Percentiles rank a stretch among this genome's conserved stretches.
These are phyloP conservation scores for Aspergillus phoenicis DNA, from an alignment of 2,329 filamentous ascomycete genomes.

Conservation along the genomic window DNA sequence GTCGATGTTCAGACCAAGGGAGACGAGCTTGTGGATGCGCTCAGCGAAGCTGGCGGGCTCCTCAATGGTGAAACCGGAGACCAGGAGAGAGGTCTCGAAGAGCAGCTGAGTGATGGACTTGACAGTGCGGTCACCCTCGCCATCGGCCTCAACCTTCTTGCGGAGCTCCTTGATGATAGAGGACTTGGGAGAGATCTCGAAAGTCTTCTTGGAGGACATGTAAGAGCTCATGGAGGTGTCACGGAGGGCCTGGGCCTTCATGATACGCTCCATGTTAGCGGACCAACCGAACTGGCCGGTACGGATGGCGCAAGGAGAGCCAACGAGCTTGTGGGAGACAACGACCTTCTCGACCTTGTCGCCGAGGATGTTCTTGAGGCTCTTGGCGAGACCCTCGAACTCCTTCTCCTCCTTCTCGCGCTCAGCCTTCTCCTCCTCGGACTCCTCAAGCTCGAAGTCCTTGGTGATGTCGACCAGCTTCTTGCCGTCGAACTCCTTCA, in stretches of 20 bases:
- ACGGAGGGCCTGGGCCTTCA: slow-evolving; percentile 99
- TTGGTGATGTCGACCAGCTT: slow-evolving; percentile 99
- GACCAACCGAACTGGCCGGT: slow-evolving; percentile 99
- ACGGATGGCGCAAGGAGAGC: slow-evolving; percentile 95
- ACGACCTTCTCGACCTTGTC: slow-evolving; percentile 99
- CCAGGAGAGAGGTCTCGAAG: slow-evolving; percentile 97
- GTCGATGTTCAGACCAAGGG: slow-evolving; percentile 94
- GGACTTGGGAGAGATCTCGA: slow-evolving; percentile 99
- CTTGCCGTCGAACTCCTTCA: slow-evolving; percentile 99
- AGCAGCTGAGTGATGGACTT: slow-evolving; percentile 98
- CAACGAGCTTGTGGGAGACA: slow-evolving; percentile 94
- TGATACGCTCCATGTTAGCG: slow-evolving; percentile 99
- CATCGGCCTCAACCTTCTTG: slow-evolving; percentile 97
- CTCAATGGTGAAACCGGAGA: slow-evolving; percentile 99
- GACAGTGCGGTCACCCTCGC: slow-evolving; percentile 98
- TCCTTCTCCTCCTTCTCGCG: slow-evolving; percentile 99
- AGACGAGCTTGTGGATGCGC: slow-evolving; percentile 99
- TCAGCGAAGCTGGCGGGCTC: slow-evolving; percentile 97
- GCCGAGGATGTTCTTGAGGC: slow-evolving; percentile 97
- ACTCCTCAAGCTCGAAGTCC: slow-evolving; percentile 99
- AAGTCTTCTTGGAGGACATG: slow-evolving; percentile 99
- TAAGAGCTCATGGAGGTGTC: slow-evolving; percentile 99
- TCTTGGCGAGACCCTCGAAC: slow-evolving; percentile 91
- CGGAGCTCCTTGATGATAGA: slow-evolving; percentile 98
- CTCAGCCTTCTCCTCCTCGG: slow-evolving; percentile 95